phyloP scores from a whole-genome alignment of 2,329 filamentous ascomycete species.

The Colletotrichum cordylinicola region DNA sequence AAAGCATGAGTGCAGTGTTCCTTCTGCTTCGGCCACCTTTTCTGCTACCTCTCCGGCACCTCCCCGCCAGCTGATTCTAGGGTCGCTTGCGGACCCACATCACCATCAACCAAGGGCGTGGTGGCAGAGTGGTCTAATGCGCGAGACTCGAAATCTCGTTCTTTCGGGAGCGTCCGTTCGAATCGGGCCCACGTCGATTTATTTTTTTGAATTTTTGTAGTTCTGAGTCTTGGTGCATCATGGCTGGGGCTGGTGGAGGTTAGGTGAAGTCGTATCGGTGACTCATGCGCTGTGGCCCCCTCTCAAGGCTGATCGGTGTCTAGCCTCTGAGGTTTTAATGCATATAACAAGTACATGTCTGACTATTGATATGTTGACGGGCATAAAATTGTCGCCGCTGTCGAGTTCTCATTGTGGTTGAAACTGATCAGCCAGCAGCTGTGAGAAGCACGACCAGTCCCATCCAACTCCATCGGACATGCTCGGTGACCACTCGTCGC shows the following conservation, averaged over 20 bases:
- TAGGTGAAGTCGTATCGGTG: not conserved
- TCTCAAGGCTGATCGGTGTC: fast-evolving
- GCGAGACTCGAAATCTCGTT: slow-evolving; percentile 32
- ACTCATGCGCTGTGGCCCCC: not conserved
- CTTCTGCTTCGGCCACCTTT: not conserved
- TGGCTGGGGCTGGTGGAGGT: fast-evolving
- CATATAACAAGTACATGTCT: fast-evolving
- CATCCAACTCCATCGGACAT: slow-evolving; percentile 8
- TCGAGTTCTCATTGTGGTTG: not conserved
- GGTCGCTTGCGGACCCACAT: not conserved
- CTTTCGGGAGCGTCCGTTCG: slow-evolving; percentile 32
- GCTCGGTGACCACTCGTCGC: slow-evolving; percentile 9
- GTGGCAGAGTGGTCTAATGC: slow-evolving; percentile 22
- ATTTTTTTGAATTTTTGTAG: not conserved
- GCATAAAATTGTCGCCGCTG: no score
- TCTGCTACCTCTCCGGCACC: not conserved
- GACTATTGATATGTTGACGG: not conserved
- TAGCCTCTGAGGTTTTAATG: fast-evolving
- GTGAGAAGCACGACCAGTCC: slow-evolving; percentile 16
- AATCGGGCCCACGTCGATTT: slow-evolving; percentile 29
- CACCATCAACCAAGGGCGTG: slow-evolving; percentile 12
- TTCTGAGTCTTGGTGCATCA: not conserved
- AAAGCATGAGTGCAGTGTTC: not conserved
- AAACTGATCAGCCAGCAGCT: not conserved
- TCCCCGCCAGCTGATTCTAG: no score